Evolutionary conservation across 371 early-diverging fungal species (phyloP).

Genomic region (Mucor sp.): DNA sequence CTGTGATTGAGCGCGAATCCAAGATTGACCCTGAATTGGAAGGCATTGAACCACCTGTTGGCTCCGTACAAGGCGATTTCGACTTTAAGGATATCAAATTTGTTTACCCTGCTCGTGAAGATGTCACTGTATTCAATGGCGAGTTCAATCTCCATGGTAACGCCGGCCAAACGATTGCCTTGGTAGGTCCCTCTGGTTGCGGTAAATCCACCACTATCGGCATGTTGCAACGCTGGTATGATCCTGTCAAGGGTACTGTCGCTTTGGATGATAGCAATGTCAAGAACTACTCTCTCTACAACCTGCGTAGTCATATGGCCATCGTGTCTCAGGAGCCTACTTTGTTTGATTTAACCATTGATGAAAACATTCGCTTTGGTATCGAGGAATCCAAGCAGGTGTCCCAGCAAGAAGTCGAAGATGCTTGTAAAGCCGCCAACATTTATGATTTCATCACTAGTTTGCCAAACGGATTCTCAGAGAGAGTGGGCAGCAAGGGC

Average conservation of each 20-base stretch:
- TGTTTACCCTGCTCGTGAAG: constrained; percentile 81
- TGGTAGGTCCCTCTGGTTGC: constrained; percentile 87
- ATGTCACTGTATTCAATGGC: constrained; percentile 75
- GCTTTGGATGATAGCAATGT: constrained; percentile 70
- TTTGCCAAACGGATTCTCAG: constrained; percentile 76
- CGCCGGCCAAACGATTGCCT: constrained; percentile 80
- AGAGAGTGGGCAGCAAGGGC: constrained; percentile 78
- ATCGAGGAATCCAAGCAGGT: constrained; percentile 40
- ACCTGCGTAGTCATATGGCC: constrained; percentile 73
- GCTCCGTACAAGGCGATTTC: constrained; percentile 54
- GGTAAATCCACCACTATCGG: constrained; percentile 87
- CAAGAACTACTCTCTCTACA: constrained; percentile 57
- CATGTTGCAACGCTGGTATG: constrained; percentile 88
- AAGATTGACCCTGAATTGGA: constrained; percentile 70
- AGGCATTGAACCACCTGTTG: constrained; percentile 49
- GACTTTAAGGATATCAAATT: constrained; percentile 66
- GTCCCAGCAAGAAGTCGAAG: constrained; percentile 58
- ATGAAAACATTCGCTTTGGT: constrained; percentile 80
- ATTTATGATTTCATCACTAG: constrained; percentile 75
- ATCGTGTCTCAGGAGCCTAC: constrained; percentile 89
- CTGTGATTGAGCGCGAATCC: constrained; percentile 70
- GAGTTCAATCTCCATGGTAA: constrained; percentile 69
- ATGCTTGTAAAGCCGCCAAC: constrained; percentile 70
- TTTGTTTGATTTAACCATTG: constrained; percentile 77
- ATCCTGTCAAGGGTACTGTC: constrained; percentile 63